Evolutionary conservation across 768 basidiomycete genomes (phyloP).

Genomic region (Lactarius hatsudake): DNA sequence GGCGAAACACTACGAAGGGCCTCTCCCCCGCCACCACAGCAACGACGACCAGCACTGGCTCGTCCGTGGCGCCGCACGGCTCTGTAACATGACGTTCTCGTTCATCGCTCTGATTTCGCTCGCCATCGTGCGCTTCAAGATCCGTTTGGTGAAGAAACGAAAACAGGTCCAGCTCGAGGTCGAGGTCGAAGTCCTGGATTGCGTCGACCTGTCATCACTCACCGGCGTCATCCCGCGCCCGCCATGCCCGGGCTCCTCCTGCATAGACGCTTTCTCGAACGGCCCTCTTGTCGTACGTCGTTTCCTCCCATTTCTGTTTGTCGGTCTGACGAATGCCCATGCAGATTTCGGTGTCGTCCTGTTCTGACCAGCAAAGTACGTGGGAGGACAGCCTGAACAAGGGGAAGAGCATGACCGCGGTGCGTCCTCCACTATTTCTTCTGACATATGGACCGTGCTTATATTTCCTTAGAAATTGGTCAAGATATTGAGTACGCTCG

Average conservation of each 20-base stretch:
- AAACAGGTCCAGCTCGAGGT: neutral
- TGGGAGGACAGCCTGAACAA: conserved; percentile 17
- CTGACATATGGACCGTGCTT: neutral
- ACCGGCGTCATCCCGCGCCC: neutral
- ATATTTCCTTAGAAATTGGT: conserved; percentile 7
- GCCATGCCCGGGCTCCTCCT: neutral
- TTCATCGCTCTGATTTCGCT: neutral
- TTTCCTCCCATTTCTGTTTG: neutral
- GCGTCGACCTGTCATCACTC: neutral
- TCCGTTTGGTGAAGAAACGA: neutral
- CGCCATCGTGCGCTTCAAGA: conserved; percentile 3
- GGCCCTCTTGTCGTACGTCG: conserved; percentile 17
- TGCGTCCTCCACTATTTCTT: conserved; percentile 1
- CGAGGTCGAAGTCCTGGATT: neutral
- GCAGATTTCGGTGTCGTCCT: conserved; percentile 20
- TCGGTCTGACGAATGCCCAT: neutral
- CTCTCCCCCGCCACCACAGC: neutral
- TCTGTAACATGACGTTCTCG: neutral
- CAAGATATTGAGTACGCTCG: conserved; percentile 9
- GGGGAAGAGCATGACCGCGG: conserved; percentile 21
- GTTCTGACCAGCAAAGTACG: conserved; percentile 5
- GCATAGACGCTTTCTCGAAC: neutral
- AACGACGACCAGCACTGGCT: conserved; percentile 1
- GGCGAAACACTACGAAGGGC: neutral
- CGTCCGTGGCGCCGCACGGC: neutral